A percentile compares a stretch with the other conserved stretches of the same genome.
Conservation (phyloP, 768 basidiomycete species). For the Leccinum rimulosum region DNA sequence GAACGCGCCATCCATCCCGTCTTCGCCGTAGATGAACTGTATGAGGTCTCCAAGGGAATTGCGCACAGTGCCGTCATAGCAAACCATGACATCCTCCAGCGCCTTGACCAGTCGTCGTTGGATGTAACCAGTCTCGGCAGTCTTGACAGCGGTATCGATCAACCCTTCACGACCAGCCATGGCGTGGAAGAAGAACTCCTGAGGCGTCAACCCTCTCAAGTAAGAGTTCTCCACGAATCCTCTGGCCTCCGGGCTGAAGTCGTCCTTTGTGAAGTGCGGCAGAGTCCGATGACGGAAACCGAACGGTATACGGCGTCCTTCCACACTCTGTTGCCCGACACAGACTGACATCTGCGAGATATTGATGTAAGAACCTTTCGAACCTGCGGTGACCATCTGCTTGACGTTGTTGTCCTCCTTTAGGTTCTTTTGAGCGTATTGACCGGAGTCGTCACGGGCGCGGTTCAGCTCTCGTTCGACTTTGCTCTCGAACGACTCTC, state of each 20-base stretch:
- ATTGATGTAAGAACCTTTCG: conserved; percentile 99
- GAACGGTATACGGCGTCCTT: conserved; percentile 97
- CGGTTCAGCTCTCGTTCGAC: conserved; percentile 90
- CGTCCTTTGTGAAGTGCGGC: conserved; percentile 98
- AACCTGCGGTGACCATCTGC: conserved; percentile 99
- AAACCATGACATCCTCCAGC: conserved; percentile 94
- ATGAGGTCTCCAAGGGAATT: conserved; percentile 96
- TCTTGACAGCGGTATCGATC: conserved; percentile 99
- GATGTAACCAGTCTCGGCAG: conserved; percentile 98
- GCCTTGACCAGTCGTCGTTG: conserved; percentile 98
- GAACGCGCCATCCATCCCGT: conserved; percentile 97
- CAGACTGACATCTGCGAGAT: conserved; percentile 99
- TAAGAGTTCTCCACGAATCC: conserved; percentile 99
- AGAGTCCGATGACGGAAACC: conserved; percentile 96
- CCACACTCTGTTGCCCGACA: conserved; percentile 97
- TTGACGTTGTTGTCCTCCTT: conserved; percentile 99
- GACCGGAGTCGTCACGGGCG: conserved; percentile 94
- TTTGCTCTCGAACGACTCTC: conserved; percentile 94
- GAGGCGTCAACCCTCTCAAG: conserved; percentile 91
- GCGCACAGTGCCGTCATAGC: conserved; percentile 96
- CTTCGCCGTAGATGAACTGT: conserved; percentile 97
- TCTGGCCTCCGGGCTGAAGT: conserved; percentile 95
- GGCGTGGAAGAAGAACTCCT: conserved; percentile 99
- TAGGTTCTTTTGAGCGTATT: conserved; percentile 93
- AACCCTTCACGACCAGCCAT: conserved; percentile 99